Conservation (phyloP, 768 basidiomycete genomes). For the Trametes cubensis region DNA sequence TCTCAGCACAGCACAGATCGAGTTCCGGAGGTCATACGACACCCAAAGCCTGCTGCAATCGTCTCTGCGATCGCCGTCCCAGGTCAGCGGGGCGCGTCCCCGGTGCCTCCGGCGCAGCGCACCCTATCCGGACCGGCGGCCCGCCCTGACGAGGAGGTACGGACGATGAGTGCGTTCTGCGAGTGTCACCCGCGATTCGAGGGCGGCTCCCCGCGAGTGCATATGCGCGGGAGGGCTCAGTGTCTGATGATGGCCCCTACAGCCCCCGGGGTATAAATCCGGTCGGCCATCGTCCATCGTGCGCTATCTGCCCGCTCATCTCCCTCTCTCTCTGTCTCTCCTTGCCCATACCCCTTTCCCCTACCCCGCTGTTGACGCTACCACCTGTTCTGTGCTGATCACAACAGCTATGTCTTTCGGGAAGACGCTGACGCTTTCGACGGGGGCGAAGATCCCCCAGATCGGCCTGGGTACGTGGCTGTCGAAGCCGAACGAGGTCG, state of each 20-base stretch:
- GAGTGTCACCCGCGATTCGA: background rate
- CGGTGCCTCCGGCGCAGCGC: background rate
- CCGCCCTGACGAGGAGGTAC: background rate
- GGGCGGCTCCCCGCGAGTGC: background rate
- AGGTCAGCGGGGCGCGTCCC: background rate
- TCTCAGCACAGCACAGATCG: background rate
- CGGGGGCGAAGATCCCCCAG: slow-evolving; percentile 63
- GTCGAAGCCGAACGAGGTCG: slow-evolving; percentile 74
- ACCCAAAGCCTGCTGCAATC: background rate
- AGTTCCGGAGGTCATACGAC: background rate
- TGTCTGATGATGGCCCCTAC: slow-evolving; percentile 9
- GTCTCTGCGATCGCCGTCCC: background rate
- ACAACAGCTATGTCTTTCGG: slow-evolving; percentile 45
- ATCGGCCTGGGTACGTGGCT: slow-evolving; percentile 87
- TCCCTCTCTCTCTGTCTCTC: slow-evolving; percentile 3
- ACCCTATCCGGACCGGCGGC: slow-evolving; percentile 18
- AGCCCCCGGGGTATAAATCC: slow-evolving; percentile 19
- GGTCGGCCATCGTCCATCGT: background rate
- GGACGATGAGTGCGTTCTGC: no score
- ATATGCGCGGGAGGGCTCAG: background rate
- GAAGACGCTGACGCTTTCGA: slow-evolving; percentile 44
- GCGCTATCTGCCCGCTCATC: slow-evolving; percentile 5
- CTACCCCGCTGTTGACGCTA: no score
- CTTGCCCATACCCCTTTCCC: background rate
- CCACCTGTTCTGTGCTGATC: background rate